Evolutionary conservation across 306 rosid genomes (phyloP), one percentile per base, ranked within the genome.

Genomic region (Inga oerstediana): DNA sequence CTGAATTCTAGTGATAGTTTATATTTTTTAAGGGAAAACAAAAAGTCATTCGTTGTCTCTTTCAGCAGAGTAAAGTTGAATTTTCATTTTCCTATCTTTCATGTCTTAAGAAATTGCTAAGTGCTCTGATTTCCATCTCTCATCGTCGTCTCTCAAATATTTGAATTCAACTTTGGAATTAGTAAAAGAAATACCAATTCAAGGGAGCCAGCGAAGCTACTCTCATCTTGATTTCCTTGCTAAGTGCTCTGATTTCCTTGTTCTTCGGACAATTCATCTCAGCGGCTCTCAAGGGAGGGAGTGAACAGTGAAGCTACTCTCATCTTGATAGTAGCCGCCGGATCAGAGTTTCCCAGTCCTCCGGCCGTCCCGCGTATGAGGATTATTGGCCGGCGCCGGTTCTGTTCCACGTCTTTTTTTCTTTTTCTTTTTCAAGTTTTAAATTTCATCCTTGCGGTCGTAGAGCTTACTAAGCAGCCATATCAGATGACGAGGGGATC

Each of bases 341-440:
- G 97, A 90, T 78, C 92, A 92, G 75, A 86, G 93, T 39, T 96
- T 96, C 84, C 93, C 90, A 32, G 81, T 93, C 98, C 86, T 96
- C 94, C 89, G 1, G 91, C 98, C 66, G 90, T 96, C 10, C 90
- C 98, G 0, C 43, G 7, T 6, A 0, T 39, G 43, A 8, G 43
- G 6, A 2, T 6, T 39, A 8, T 39, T 39, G 43, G 43, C 8
- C 0, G 43, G 8, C 43, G 43, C 43, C 8, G 43, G 41, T 37
- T 37, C 8, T 39, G 43, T 5, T 5, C 43, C 43, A 39, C 43
- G 43, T 39, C 5, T 37, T 37, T 37, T 3, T 37, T 37, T 37
- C 5, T 6, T 37, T 37, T 37, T 37, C 7, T 2, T 32, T 32
- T 32, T 32, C 30, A 0, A 27, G 30, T 32, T 32, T 32, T 32